phyloP scores from a whole-genome alignment of 2,329 filamentous ascomycete species.

The Acrodontium crateriforme region DNA sequence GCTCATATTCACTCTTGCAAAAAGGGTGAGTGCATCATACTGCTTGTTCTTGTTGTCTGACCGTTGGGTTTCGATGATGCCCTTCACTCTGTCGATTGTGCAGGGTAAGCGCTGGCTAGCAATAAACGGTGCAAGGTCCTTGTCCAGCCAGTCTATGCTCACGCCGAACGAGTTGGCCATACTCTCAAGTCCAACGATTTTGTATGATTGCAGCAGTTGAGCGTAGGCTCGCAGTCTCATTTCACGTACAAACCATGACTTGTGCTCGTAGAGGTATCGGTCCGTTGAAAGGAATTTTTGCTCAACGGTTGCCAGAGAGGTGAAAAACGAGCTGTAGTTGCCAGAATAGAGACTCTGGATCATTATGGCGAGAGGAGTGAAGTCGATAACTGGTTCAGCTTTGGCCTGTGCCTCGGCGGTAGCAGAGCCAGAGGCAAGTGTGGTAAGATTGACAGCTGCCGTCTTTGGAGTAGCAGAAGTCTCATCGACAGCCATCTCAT shows the following conservation, averaged over 20 bases:
- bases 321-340: constrained; percentile 89
- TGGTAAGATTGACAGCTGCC: constrained; percentile 79
- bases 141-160: constrained; percentile 88
- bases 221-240: constrained; percentile 95
- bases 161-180: constrained; percentile 98
- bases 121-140: constrained; percentile 92
- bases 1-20: background rate
- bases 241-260: constrained; percentile 93
- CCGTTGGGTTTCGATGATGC: constrained; percentile 94
- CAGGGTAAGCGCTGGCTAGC: constrained; percentile 86
- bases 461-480: constrained; percentile 34
- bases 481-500: constrained; percentile 45
- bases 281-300: constrained; percentile 89
- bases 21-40: constrained; percentile 17
- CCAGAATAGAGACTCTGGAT: constrained; percentile 88
- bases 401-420: constrained; percentile 50
- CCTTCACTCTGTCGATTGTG: constrained; percentile 93
- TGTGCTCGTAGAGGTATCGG: constrained; percentile 90
- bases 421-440: constrained; percentile 50
- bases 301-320: constrained; percentile 76
- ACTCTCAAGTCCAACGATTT: constrained; percentile 87
- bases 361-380: constrained; percentile 71
- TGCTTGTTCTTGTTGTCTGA: constrained; percentile 99
- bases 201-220: constrained; percentile 92
- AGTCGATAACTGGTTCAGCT: constrained; percentile 72